Evolutionary conservation across 768 basidiomycete species (phyloP), one percentile per base, ranked within the genome.

Genomic region (Lyophyllum atratum): DNA sequence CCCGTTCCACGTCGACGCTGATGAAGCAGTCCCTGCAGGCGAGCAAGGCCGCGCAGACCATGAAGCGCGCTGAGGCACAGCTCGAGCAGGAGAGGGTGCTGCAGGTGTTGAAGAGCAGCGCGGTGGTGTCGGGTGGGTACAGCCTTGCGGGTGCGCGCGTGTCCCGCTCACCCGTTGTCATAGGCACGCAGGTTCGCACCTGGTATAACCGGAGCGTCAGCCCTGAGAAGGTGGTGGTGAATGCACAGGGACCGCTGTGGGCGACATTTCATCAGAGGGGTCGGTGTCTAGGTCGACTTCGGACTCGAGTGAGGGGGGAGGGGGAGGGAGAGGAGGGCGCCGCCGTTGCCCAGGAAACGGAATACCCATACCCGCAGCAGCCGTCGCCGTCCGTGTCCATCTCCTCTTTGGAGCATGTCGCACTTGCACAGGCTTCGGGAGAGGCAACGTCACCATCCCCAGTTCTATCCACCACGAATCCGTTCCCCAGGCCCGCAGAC

Each of bases 11-110:
- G 22, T 87, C 84, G 12, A 78, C 80, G 0, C 72, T 90, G n/a
- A 90, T 90, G 74, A 81, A 81, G 58, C 89, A 92, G 69, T 85
- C 84, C 21, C 73, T 93, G 0, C 85, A 88, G 51, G 91, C 91
- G 6, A 85, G 82, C 55, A 89, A 89, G 64, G 81, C 83, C 0
- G 90, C 83, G 1, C 85, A 89, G 68, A 80, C 80, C 4, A 75
- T 90, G 70, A 89, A 90, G 70, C 81, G 82, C 47, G 85, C 83
- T 0, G 86, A 91, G 63, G 83, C 83, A 39, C 78, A 82, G 59
- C 75, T 90, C 17, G 88, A 89, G 68, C 82, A 83, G 60, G 86
- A 88, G 66, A 77, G 90, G 10, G 81, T 90, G 19, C 73, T 90
- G 58, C 83, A 86, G 68, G 85, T 92, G 11, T 75, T 92, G 29